A percentile compares a stretch with the other conserved stretches of the same genome.
These are phyloP conservation scores for Metschnikowia sp. DNA, from an alignment of 805 yeast species.

Conservation along the genomic window DNA sequence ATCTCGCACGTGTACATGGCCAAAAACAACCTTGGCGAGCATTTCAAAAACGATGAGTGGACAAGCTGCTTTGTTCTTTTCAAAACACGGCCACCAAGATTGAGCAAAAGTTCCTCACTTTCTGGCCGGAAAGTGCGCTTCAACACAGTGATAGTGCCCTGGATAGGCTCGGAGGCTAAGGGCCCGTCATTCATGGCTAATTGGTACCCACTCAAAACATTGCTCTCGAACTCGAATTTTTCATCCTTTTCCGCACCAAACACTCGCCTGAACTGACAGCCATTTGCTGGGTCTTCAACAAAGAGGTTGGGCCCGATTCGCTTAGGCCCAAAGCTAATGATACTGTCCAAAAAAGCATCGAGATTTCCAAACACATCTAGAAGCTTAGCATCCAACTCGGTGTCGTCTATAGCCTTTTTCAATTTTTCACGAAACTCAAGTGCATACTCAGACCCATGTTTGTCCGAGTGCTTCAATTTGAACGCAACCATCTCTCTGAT, in stretches of 20 bases:
- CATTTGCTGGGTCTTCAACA: conserved; percentile 45
- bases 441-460: conserved; percentile 14
- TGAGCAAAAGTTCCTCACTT: conserved; percentile 33
- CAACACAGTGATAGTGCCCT: conserved; percentile 64
- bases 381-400: conserved; percentile 16
- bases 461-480: conserved; percentile 15
- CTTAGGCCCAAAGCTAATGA: conserved; percentile 75
- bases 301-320: conserved; percentile 73
- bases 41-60: conserved; percentile 64
- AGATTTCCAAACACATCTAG: conserved; percentile 17
- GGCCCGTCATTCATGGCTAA: conserved; percentile 84
- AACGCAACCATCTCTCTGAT: conserved; percentile 34
- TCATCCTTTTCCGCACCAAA: conserved; percentile 19
- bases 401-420: conserved; percentile 7
- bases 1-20: conserved; percentile 95
- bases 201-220: conserved; percentile 79
- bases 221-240: conserved; percentile 48
- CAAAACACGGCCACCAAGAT: conserved; percentile 68
- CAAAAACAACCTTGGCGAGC: conserved; percentile 87
- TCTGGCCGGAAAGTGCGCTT: conserved; percentile 25
- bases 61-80: conserved; percentile 71
- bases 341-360: conserved; percentile 26
- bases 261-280: conserved; percentile 27
- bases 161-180: conserved; percentile 79
- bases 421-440: conserved; percentile 15